Evolutionary conservation across 148 eudicot genomes (phyloP).

Genomic region (Rhododendron vialii): DNA sequence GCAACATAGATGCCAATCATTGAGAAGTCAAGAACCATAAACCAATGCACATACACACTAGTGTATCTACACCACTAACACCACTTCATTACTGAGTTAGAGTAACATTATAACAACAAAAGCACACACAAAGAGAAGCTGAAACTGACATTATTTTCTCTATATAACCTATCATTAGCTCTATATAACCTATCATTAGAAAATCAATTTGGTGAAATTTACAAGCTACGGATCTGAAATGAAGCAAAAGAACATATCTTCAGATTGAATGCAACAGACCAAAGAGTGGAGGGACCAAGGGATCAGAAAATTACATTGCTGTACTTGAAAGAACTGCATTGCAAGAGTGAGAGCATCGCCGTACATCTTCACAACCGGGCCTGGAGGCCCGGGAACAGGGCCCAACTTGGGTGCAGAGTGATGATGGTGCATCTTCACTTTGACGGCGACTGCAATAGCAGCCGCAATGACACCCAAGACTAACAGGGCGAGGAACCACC

Average conservation of each 20-base stretch:
- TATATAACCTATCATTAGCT: background rate
- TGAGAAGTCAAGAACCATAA: background rate
- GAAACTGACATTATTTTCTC: background rate
- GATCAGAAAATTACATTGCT: background rate
- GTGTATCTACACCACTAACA: background rate
- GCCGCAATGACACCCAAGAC: conserved; percentile 19
- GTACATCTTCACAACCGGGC: conserved; percentile 54
- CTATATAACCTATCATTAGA: background rate
- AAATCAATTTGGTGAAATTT: background rate
- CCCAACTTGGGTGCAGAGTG: conserved; percentile 13
- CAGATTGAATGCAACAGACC: background rate
- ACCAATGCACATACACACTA: background rate
- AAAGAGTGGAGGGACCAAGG: background rate
- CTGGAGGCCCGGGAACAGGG: conserved; percentile 76
- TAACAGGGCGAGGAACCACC: conserved; percentile 49
- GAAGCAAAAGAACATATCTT: background rate
- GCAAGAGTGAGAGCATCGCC: conserved; percentile 72
- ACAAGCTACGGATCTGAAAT: background rate
- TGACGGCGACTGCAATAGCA: conserved; percentile 31
- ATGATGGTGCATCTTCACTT: background rate
- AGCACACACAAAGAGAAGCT: background rate
- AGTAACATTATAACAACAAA: background rate
- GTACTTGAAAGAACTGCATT: conserved; percentile 71
- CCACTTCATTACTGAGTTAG: background rate
- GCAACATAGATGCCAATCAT: background rate